phyloP scores from a whole-genome alignment of 1,284 basidiomycete species.

The Microbotryum saponariae region DNA sequence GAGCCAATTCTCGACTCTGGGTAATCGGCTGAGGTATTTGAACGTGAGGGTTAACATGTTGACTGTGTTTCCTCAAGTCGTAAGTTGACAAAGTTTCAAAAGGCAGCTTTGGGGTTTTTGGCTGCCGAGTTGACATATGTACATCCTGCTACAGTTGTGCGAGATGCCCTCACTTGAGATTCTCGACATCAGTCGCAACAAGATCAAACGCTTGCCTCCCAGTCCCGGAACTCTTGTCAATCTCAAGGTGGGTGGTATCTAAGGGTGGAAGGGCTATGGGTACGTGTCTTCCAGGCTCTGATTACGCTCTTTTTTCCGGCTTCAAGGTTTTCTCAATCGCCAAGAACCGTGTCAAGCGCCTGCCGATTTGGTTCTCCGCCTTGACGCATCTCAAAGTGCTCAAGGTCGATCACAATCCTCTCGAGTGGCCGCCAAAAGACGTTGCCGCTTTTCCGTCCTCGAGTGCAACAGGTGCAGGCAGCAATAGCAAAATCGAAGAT shows the following conservation, averaged over 20 bases:
- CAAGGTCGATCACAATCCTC: slow-evolving; percentile 72
- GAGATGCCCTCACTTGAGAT: slow-evolving; percentile 83
- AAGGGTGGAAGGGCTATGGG: background rate
- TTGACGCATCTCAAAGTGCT: slow-evolving; percentile 70
- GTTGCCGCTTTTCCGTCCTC: slow-evolving; percentile 30
- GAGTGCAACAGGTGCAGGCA: slow-evolving; percentile 15
- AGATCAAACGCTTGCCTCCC: slow-evolving; percentile 68
- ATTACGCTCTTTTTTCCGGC: background rate
- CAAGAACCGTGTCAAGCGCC: slow-evolving; percentile 68
- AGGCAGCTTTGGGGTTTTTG: background rate
- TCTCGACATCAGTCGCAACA: slow-evolving; percentile 88
- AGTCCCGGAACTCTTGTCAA: slow-evolving; percentile 70
- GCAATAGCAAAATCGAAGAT: slow-evolving; percentile 43
- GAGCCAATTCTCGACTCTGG: slow-evolving; percentile 63
- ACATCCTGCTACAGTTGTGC: slow-evolving; percentile 56
- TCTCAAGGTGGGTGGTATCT: slow-evolving; percentile 56
- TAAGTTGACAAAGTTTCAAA: slow-evolving; percentile 46
- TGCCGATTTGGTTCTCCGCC: slow-evolving; percentile 70
- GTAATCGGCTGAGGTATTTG: slow-evolving; percentile 71
- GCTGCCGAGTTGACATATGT: slow-evolving; percentile 3
- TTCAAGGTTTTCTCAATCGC: slow-evolving; percentile 74
- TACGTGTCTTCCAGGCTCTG: background rate
- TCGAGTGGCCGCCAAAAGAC: slow-evolving; percentile 69
- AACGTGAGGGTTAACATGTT: slow-evolving; percentile 87
- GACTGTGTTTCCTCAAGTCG: slow-evolving; percentile 74